Evolutionary conservation across 768 basidiomycete species (phyloP), one percentile per base, ranked within the genome.

Genomic region (Rhizopogon vinicolor): DNA sequence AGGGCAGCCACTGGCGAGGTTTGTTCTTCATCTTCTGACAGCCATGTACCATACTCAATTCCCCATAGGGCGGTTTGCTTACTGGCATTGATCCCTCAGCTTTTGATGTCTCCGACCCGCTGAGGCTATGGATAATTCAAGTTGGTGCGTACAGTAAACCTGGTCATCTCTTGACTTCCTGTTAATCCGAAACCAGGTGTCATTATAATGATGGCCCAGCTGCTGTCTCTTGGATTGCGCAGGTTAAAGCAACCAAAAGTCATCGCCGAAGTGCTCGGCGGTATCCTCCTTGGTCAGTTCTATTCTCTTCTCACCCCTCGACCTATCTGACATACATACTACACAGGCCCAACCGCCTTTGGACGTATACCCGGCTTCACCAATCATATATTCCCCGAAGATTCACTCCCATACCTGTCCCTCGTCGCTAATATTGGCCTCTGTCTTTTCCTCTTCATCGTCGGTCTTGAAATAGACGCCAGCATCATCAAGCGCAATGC

Each of bases 321-420:
- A 29, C 42, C 12, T 55, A 39, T 37, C 25, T 37, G 12, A 43
- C 19, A 12, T 7, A 33, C 22, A 33, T 9, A 7, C 35, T 29
- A 3, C 16, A 6, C 22, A 69, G 68, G 68, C 16, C 79, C 78
- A 7, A 87, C 85, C 12, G 79, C 81, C 4, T 76, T 86, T 54
- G 90, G 95, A 25, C 83, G 87, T 22, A 92, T 97, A 56, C 93
- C 93, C 0, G 87, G 88, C 5, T 98, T 98, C 73, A 87, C 93
- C 1, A 53, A 88, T 44, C 84, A 85, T 65, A 85, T 97, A 52
- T 98, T 98, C 68, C 93, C 96, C 0, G 1, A 66, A 0, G 73
- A 74, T 0, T 93, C 92, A 0, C 67, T 80, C 6, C 78, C 93
- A 0, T 95, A 87, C 67, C 84, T 98, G 25, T 85, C 84, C 53